phyloP scores from a whole-genome alignment of 495 filamentous ascomycete species.

The Xylaria flabelliformis region DNA sequence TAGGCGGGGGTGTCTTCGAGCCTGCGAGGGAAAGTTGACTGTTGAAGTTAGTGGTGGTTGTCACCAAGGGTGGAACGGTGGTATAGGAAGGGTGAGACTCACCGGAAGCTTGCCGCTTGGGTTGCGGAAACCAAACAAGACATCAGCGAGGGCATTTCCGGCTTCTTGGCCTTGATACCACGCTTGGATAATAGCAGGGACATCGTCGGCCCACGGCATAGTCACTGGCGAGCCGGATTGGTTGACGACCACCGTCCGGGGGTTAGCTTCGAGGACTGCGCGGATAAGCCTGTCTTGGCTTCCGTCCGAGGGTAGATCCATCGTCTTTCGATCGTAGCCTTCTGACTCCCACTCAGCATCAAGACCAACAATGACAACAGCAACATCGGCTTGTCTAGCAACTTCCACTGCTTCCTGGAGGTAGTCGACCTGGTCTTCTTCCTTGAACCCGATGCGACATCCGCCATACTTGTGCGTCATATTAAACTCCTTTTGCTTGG shows the following conservation, averaged over 20 bases:
- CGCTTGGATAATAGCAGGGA: slow-evolving; percentile 73
- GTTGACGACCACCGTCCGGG: slow-evolving; percentile 77
- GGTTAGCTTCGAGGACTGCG: slow-evolving; percentile 72
- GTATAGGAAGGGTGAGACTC: slow-evolving; percentile 23
- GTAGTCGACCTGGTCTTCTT: slow-evolving; percentile 71
- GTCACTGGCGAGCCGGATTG: slow-evolving; percentile 84
- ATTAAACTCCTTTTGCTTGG: slow-evolving; percentile 56
- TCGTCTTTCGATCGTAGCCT: slow-evolving; percentile 81
- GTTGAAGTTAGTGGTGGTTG: slow-evolving; percentile 39
- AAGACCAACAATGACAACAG: slow-evolving; percentile 79
- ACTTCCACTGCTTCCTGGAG: slow-evolving; percentile 73
- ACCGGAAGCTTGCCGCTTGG: slow-evolving; percentile 87
- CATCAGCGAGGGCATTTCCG: slow-evolving; percentile 83
- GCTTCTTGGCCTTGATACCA: slow-evolving; percentile 90
- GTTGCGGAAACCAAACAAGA: slow-evolving; percentile 83
- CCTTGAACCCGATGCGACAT: slow-evolving; percentile 77
- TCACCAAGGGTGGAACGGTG: slow-evolving; percentile 1
- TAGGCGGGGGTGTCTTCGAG: slow-evolving; percentile 83
- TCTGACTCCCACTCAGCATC: slow-evolving; percentile 90
- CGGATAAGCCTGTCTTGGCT: slow-evolving; percentile 77
- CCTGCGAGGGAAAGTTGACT: slow-evolving; percentile 70
- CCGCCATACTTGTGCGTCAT: slow-evolving; percentile 70
- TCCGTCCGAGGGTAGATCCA: slow-evolving; percentile 75
- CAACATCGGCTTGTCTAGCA: slow-evolving; percentile 73
- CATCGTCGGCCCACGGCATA: slow-evolving; percentile 79